A percentile compares a stretch with the other conserved stretches of the same genome.
Conservation (phyloP, 805 yeast species). For the Debaryomyces castellii region DNA sequence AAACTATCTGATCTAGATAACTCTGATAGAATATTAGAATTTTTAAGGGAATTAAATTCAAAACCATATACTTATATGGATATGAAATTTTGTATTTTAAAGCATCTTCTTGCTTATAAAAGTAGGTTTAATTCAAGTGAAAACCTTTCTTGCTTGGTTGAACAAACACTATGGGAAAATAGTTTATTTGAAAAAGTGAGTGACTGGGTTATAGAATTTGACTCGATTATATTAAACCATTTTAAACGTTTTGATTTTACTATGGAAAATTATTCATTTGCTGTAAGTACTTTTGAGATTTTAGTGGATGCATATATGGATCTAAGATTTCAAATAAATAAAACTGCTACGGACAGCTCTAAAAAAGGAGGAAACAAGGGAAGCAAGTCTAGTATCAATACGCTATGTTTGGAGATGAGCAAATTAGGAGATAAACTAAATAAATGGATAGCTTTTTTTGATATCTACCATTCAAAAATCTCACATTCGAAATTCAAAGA, state of each 20-base stretch:
- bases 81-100: conserved; percentile 24
- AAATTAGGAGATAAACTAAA: conserved; percentile 42
- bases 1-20: conserved; percentile 11
- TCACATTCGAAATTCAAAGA: conserved; percentile 1
- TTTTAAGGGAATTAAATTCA: conserved; percentile 11
- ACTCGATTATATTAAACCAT: conserved; percentile 14
- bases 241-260: conserved; percentile 1
- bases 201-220: conserved; percentile 36
- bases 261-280: conserved; percentile 17
- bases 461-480: conserved; percentile 17
- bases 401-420: conserved; percentile 36
- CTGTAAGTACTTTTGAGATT: conserved; percentile 46
- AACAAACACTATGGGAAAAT: conserved; percentile 39
- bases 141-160: conserved; percentile 24
- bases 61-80: conserved; percentile 13
- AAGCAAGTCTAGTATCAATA: conserved; percentile 27
- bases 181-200: conserved; percentile 30
- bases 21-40: conserved; percentile 10
- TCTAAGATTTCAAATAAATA: conserved; percentile 25
- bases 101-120: conserved; percentile 19
- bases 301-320: conserved; percentile 43
- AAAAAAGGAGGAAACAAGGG: conserved; percentile 19
- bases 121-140: not conserved
- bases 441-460: conserved; percentile 48
- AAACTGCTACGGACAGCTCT: conserved; percentile 14